phyloP scores from a whole-genome alignment of 2,329 filamentous ascomycete genomes.

The Macrophomina phaseolina region DNA sequence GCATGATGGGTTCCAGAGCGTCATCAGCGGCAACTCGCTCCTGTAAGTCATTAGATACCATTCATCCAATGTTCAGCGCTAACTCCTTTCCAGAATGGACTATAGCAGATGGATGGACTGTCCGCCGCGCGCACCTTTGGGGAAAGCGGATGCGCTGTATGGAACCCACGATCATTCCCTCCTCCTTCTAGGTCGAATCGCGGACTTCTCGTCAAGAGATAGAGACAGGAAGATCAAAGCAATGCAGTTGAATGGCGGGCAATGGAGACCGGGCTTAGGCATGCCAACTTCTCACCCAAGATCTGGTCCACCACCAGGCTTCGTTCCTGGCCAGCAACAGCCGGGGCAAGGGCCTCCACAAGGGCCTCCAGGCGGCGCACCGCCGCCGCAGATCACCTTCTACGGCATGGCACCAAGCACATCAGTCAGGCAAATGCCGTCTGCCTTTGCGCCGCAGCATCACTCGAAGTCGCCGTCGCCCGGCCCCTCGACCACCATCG shows the following conservation, averaged over 20 bases:
- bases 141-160: constrained; percentile 78
- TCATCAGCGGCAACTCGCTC: constrained; percentile 82
- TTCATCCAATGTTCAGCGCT: not conserved
- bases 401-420: constrained; percentile 58
- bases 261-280: constrained; percentile 60
- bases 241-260: constrained; percentile 63
- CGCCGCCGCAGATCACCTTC: constrained; percentile 38
- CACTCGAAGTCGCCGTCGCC: constrained; percentile 25
- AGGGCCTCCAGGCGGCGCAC: constrained; percentile 6
- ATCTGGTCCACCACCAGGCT: constrained; percentile 18
- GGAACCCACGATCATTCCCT: constrained; percentile 89
- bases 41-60: constrained; percentile 66
- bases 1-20: constrained; percentile 90
- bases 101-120: constrained; percentile 85
- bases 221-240: constrained; percentile 76
- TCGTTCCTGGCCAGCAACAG: not conserved
- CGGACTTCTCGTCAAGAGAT: constrained; percentile 79
- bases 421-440: constrained; percentile 49
- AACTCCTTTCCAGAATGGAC: constrained; percentile 65
- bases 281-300: constrained; percentile 48
- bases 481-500: constrained; percentile 48
- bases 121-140: constrained; percentile 81
- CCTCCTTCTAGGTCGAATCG: constrained; percentile 78
- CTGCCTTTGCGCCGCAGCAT: constrained; percentile 45
- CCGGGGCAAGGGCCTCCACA: not conserved